Evolutionary conservation across 176 grass and related monocot genomes (phyloP).

Genomic region (Thalia dealbata): DNA sequence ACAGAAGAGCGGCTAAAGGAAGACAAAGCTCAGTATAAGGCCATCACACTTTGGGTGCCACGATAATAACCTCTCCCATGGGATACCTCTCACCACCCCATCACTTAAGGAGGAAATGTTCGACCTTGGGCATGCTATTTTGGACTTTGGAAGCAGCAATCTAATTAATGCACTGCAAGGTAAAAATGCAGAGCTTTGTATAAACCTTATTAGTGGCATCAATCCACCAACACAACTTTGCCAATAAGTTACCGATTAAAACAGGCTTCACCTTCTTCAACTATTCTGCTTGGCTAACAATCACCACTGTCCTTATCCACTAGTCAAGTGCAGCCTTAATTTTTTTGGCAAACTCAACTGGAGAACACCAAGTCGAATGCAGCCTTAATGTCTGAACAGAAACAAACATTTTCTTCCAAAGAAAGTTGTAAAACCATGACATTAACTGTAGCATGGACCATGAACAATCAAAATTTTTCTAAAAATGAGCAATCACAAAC

Average conservation of each 20-base stretch:
- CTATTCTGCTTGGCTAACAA: background rate
- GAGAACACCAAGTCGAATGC: background rate
- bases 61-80: constrained; percentile 17
- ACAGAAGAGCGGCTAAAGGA: constrained; percentile 5
- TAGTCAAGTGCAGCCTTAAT: too few relatives aligned
- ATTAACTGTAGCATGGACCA: background rate
- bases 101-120: constrained; percentile 12
- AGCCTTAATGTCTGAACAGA: background rate
- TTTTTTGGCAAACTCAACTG: too few relatives aligned
- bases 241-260: too few relatives aligned
- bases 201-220: too few relatives aligned
- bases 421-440: background rate
- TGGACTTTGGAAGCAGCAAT: background rate
- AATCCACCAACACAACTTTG: too few relatives aligned
- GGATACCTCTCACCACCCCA: constrained; percentile 23
- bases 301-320: background rate
- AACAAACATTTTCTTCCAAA: background rate
- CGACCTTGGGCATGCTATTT: constrained; percentile 12
- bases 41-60: constrained; percentile 21
- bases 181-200: too few relatives aligned
- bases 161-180: too few relatives aligned
- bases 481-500: background rate
- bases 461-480: too few relatives aligned
- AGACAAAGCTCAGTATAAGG: constrained; percentile 14
- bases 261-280: too few relatives aligned